These are phyloP conservation scores for Amoebophrya sp. DNA, from an alignment of 169 alveolate species.

Conservation along the genomic window DNA sequence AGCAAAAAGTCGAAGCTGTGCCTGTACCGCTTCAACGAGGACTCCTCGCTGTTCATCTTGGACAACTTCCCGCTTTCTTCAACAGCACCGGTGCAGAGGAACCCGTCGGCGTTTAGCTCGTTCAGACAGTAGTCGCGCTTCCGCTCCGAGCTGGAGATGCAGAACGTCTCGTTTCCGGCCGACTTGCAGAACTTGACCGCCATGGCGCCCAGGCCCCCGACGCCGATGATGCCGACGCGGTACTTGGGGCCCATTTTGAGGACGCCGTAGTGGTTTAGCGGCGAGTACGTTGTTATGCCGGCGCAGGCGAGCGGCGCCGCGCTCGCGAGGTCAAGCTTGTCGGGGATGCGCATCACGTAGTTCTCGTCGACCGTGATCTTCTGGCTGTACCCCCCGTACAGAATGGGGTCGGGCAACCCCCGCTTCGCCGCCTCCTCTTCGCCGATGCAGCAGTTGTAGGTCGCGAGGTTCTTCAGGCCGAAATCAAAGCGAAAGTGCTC, in stretches of 20 bases:
- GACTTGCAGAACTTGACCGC: slow-evolving; percentile 46
- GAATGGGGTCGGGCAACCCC: too few species aligned
- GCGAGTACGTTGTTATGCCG: slow-evolving; percentile 52
- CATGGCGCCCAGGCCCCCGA: slow-evolving; percentile 68
- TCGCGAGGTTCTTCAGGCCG: too few species aligned
- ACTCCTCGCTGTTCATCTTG: too few species aligned
- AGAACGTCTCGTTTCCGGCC: background rate
- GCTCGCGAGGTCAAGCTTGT: slow-evolving; percentile 27
- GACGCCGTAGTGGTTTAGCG: slow-evolving; percentile 38
- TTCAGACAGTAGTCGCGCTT: background rate
- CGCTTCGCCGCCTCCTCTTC: too few species aligned
- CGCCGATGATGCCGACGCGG: slow-evolving; percentile 50
- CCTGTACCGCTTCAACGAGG: too few species aligned
- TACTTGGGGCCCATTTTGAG: slow-evolving; percentile 39
- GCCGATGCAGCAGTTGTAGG: too few species aligned
- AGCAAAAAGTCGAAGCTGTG: too few species aligned
- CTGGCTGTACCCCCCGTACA: slow-evolving; percentile 57
- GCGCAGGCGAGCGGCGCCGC: slow-evolving; percentile 64
- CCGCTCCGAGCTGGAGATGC: background rate
- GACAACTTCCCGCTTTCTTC: background rate
- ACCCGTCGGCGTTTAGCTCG: slow-evolving; percentile 7
- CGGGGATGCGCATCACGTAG: slow-evolving; percentile 43
- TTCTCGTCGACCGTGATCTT: slow-evolving; percentile 40
- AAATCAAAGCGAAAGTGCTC: too few species aligned
- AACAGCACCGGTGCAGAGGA: background rate